Evolutionary conservation across 2,329 filamentous ascomycete species (phyloP).

Genomic region (Aspergillus alliaceus): DNA sequence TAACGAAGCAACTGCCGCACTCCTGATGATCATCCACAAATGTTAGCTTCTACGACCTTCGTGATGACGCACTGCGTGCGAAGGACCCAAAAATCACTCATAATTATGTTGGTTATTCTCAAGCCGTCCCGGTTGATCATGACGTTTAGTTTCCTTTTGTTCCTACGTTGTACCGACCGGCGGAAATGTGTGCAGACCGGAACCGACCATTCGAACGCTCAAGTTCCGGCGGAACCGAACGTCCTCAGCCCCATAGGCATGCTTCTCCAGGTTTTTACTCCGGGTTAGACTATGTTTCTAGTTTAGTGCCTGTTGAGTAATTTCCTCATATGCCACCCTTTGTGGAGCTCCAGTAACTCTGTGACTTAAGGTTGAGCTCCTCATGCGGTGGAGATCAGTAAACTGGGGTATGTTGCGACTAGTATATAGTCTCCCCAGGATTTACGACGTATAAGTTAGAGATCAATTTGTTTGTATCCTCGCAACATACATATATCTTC

Average conservation of each 20-base stretch:
- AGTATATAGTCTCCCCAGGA: not conserved
- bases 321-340: not conserved
- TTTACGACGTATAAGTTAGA: not conserved
- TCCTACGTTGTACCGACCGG: not conserved
- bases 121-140: not conserved
- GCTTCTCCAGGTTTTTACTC: not conserved
- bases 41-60: not conserved
- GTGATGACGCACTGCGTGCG: not conserved
- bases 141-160: not conserved
- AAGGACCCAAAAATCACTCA: not conserved
- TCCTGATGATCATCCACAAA: not conserved
- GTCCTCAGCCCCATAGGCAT: not conserved
- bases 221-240: not conserved
- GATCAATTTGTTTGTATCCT: not conserved
- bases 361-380: not conserved
- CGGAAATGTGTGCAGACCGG: not conserved
- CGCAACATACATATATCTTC: not conserved
- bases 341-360: not conserved
- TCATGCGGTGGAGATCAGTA: not conserved
- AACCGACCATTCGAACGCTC: not conserved
- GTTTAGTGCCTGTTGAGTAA: not conserved
- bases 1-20: too few relatives aligned
- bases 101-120: too few relatives aligned
- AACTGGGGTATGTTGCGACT: not conserved
- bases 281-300: not conserved